phyloP scores from a whole-genome alignment of 208 protist species.

The Trypanosoma boissoni region DNA sequence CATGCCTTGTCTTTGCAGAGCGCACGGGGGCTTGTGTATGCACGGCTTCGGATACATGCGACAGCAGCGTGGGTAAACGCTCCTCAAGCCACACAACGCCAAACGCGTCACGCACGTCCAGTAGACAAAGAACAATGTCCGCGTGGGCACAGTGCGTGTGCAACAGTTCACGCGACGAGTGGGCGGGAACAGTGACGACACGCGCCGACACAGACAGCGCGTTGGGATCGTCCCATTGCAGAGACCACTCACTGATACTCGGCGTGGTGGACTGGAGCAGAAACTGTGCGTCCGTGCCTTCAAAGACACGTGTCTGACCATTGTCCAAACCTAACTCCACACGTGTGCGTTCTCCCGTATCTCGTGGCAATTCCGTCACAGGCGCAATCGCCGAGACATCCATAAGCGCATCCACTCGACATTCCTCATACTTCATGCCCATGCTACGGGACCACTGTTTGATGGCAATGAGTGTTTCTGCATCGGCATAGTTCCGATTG shows the following conservation, averaged over 20 bases:
- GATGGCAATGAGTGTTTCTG: background rate
- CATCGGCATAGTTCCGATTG: background rate
- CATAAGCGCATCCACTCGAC: no score
- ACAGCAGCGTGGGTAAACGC: constrained; percentile 2
- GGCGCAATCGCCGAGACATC: no score
- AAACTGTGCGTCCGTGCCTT: background rate
- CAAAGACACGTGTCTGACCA: background rate
- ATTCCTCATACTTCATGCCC: background rate
- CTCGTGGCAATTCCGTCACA: no score
- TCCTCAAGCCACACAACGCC: constrained; percentile 19
- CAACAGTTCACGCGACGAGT: constrained; percentile 8
- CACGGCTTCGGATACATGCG: background rate
- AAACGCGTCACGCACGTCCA: constrained; percentile 12
- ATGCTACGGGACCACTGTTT: background rate
- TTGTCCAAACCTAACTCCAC: background rate
- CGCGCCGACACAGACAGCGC: background rate
- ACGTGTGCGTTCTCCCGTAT: no score
- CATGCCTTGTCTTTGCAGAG: no score
- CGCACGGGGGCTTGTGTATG: no score
- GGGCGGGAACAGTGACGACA: constrained; percentile 7
- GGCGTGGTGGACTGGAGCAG: constrained; percentile 2
- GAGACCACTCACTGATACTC: constrained; percentile 6
- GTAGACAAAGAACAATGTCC: constrained; percentile 14
- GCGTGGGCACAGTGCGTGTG: constrained; percentile 16
- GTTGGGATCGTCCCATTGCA: background rate